Evolutionary conservation across 139 green algal genomes (phyloP), one percentile per base, ranked within the genome.

Genomic region (Medakamo hakoo): DNA sequence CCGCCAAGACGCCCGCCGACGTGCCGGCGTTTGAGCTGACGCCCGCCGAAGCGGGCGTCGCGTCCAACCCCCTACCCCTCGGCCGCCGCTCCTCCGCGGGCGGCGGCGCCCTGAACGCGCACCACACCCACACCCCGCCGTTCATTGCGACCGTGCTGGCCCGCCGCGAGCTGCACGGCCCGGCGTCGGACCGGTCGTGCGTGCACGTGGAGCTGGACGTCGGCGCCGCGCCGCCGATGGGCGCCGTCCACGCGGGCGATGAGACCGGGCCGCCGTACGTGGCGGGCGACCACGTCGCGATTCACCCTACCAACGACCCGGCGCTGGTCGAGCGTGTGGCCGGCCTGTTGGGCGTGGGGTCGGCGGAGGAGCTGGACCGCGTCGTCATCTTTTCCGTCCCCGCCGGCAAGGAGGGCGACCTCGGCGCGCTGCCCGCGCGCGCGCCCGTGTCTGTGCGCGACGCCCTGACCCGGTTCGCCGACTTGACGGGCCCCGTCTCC

Each of bases 181-280:
- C 70, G 21, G 62, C 63, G 2, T 88, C 80, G 2, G 87, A 88
- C 26, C 78, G 91, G 61, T 89, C 76, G 0, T 98, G 91, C 69
- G 77, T 97, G 64, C 91, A 98, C 71, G 87, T 90, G 22, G 91
- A 96, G 81, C 49, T 98, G 49, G 85, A 97, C 55, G 76, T 89
- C 1, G 60, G 57, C 18, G 68, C 66, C 3, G 73, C 63, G 9
- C n/a, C n/a, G n/a, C n/a, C n/a, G n/a, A n/a, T n/a, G n/a, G 14
- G 57, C 20, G 31, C 72, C 19, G 49, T n/a, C 22, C 79, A 78
- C 22, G 57, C 68, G 30, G 60, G 63, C 4, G 67, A 32, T 30
- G 55, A 28, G 59, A 1, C 2, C 21, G 29, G 4, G 56, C 63
- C 29, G 60, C 26, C 27, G 28, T 48, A 28, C 30, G 48, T 79